These are phyloP conservation scores for Prunus salicina DNA, from an alignment of 306 rosid genomes.

Conservation along the genomic window DNA sequence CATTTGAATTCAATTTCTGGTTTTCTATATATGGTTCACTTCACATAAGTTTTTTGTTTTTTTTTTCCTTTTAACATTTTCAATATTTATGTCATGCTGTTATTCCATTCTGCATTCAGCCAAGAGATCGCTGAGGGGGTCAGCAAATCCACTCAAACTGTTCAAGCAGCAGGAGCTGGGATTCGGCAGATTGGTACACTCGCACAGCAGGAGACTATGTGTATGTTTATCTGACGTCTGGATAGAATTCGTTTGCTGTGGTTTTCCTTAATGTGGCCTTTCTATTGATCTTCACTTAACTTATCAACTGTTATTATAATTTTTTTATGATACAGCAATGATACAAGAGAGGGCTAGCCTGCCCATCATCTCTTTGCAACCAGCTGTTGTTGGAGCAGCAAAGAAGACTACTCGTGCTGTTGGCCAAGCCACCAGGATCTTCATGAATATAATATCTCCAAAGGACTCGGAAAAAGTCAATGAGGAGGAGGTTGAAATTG, in stretches of 20 bases:
- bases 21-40: not conserved
- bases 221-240: slow-evolving; percentile 39
- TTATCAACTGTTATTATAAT: not conserved
- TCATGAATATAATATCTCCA: slow-evolving; percentile 63
- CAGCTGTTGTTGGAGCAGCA: slow-evolving; percentile 86
- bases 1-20: not conserved
- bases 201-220: slow-evolving; percentile 83
- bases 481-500: slow-evolving; percentile 42
- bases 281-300: not conserved
- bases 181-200: slow-evolving; percentile 68
- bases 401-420: slow-evolving; percentile 86
- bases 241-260: not conserved
- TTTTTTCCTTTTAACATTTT: not conserved
- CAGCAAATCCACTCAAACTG: slow-evolving; percentile 82
- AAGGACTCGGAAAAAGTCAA: slow-evolving; percentile 36
- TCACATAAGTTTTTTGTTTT: not conserved
- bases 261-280: not conserved
- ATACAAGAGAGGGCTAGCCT: slow-evolving; percentile 89
- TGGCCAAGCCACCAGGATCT: slow-evolving; percentile 70
- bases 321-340: slow-evolving; percentile 56
- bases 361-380: slow-evolving; percentile 76
- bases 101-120: slow-evolving; percentile 40
- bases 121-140: slow-evolving; percentile 92
- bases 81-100: not conserved
- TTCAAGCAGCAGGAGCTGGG: slow-evolving; percentile 91